Base-by-base conservation (phyloP, 805 yeast species). In the Phaffomyces antillensis region DNA sequence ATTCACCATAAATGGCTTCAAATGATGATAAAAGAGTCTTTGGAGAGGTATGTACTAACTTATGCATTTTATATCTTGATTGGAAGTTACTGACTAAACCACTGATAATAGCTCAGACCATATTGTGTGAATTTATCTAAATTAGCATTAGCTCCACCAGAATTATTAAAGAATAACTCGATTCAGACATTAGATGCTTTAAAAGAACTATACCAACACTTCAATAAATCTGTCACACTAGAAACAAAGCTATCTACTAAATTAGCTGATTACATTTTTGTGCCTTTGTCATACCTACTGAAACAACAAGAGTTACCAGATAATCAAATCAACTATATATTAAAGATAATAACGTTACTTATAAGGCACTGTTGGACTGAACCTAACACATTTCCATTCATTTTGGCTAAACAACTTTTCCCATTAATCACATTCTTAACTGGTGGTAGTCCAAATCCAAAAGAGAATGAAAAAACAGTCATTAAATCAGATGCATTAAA, bases 261-360 rank as follows among this genome's bases (percentile, higher is more conserved):
- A 24, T 54, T 81, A 17, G 83, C 83, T 0, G 85, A 81, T 48
- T 80, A 81, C 47, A 68, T 81, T 1, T 80, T 79, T 59, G 71
- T 78, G 12, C 88, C 89, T 0, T 53, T 83, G 3, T 71, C 79
- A 1, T 72, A 73, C 43, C 55, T 83, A 9, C 59, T 83, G 36
- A 73, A 74, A 45, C 72, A 72, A 37, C 70, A 70, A 2, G 49
- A 66, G n/a, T 55, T 80, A 1, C 68, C 73, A 3, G 76, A 73
- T 39, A 51, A 69, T 0, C 76, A 70, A 39, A 62, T 71, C 3
- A 80, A 76, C 46, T 60, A 64, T 25, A 56, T 75, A 1, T 54
- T 82, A 10, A 59, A 65, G n/a, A 67, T 77, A 16, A 52, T 81
- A 3, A 56, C 66, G 5, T 52, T 67, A 5, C 55, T 82, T n/a